phyloP scores from a whole-genome alignment of 345 rosid genomes.

The Leavenworthia alabamica region DNA sequence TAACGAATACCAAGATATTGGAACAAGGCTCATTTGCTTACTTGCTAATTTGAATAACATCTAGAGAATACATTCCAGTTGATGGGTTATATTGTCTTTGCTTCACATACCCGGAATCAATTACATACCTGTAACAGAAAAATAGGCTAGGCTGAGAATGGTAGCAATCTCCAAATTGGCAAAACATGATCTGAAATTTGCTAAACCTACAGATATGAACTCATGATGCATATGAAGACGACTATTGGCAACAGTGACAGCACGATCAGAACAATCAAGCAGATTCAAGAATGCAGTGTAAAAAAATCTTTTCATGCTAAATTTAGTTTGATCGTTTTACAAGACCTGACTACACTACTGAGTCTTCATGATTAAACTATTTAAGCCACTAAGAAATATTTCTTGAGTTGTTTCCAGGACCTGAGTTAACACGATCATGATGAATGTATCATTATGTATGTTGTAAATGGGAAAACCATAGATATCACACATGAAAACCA shows the following conservation, averaged over 20 bases:
- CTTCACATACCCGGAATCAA: constrained; percentile 93
- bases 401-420: not conserved
- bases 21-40: constrained; percentile 38
- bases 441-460: not conserved
- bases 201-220: constrained; percentile 5
- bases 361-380: not conserved
- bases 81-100: constrained; percentile 92
- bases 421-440: not conserved
- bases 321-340: not conserved
- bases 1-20: constrained; percentile 3
- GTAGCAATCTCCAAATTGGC: not conserved
- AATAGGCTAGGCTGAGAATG: constrained; percentile 20
- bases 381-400: not conserved
- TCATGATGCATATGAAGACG: not conserved
- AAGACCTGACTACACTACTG: not conserved
- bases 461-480: not conserved
- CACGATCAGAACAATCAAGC: not conserved
- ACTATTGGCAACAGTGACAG: constrained; percentile 1
- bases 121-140: constrained; percentile 66
- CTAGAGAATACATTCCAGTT: constrained; percentile 96
- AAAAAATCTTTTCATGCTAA: not conserved
- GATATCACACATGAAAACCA: constrained; percentile 15
- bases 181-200: not conserved
- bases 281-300: not conserved
- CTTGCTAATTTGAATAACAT: constrained; percentile 94